These are phyloP conservation scores for Boeremia exigua DNA, from an alignment of 2,329 filamentous ascomycete species.

Conservation along the genomic window DNA sequence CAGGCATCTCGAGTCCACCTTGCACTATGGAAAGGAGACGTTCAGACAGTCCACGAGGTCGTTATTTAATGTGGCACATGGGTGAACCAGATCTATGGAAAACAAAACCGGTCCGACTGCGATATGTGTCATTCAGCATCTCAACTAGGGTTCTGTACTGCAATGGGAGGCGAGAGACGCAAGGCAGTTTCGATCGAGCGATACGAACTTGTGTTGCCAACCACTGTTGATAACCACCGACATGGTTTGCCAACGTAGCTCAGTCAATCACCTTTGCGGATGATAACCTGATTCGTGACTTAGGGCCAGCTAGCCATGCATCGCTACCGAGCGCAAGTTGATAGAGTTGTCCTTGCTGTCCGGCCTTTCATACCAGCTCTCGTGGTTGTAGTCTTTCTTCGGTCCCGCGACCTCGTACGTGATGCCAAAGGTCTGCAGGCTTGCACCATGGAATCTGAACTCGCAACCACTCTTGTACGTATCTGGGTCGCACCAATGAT, in stretches of 20 bases:
- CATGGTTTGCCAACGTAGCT: too few relatives aligned
- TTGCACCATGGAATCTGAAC: constrained; percentile 59
- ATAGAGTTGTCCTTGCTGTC: background rate
- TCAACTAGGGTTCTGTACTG: background rate
- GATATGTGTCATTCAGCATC: background rate
- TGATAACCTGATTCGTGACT: background rate
- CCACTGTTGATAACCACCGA: background rate
- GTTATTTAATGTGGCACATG: background rate
- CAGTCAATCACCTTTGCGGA: too few relatives aligned
- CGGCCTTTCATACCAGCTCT: constrained; percentile 46
- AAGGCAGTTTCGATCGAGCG: background rate
- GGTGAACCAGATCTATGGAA: background rate
- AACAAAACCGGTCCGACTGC: constrained; percentile 3
- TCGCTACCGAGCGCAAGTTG: background rate
- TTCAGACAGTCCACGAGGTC: constrained; percentile 3
- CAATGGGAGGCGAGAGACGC: background rate
- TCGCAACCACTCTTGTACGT: constrained; percentile 74
- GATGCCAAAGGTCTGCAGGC: constrained; percentile 48
- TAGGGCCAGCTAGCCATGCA: background rate
- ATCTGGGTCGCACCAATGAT: constrained; percentile 74
- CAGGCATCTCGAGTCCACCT: background rate
- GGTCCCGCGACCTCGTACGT: constrained; percentile 73
- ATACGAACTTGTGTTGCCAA: background rate
- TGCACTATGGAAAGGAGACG: background rate
- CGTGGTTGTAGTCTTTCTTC: constrained; percentile 71